A percentile compares a stretch with the other conserved stretches of the same genome.
Conservation (phyloP, 148 eudicot genomes). For the Silene latifolia region DNA sequence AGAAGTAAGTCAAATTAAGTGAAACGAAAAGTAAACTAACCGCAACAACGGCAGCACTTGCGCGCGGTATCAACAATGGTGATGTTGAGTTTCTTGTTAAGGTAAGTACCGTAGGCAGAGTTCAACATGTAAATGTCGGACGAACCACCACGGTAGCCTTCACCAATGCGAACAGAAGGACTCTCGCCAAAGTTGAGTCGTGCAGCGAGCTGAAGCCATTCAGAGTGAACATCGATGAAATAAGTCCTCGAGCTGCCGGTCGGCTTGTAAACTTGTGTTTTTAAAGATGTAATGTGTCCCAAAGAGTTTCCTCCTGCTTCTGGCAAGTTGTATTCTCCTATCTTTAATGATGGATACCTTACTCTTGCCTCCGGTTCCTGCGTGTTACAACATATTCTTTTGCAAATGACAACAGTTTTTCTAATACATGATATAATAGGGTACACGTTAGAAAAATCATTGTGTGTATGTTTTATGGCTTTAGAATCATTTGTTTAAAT, state of each 20-base stretch:
- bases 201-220: constrained; percentile 18
- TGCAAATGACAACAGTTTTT: too few relatives aligned
- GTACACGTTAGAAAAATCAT: too few relatives aligned
- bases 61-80: too few relatives aligned
- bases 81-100: too few relatives aligned
- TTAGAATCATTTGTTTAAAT: too few relatives aligned
- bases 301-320: constrained; percentile 20
- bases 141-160: constrained; percentile 1
- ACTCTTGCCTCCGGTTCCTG: not conserved
- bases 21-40: too few relatives aligned
- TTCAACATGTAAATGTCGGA: constrained; percentile 19
- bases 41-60: too few relatives aligned
- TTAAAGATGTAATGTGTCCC: not conserved
- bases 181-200: constrained; percentile 8
- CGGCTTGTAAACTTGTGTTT: not conserved
- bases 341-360: not conserved
- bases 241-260: constrained; percentile 5
- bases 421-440: too few relatives aligned
- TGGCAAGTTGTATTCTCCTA: constrained; percentile 25
- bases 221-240: constrained; percentile 10
- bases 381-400: not conserved
- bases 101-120: constrained; percentile 7
- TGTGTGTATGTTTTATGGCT: too few relatives aligned
- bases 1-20: too few relatives aligned
- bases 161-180: constrained; percentile 16